These are phyloP conservation scores for Phytophthora hybrid DNA, from an alignment of 352 stramenopile species.

Conservation along the genomic window DNA sequence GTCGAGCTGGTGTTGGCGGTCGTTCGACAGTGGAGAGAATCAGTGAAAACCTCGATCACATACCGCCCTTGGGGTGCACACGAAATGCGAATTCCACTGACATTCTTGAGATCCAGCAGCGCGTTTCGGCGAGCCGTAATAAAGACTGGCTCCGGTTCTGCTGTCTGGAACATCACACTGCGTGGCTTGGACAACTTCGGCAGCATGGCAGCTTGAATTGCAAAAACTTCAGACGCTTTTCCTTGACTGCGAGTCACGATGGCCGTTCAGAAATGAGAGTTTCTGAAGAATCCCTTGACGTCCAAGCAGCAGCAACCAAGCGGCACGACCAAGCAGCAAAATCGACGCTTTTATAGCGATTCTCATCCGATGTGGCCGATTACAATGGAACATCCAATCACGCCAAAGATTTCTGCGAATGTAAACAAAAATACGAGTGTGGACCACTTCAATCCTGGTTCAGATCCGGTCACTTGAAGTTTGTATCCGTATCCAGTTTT, in stretches of 20 bases:
- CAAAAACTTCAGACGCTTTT: neutral
- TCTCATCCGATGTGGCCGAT: neutral
- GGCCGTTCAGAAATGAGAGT: neutral
- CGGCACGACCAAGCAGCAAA: neutral
- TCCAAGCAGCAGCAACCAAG: neutral
- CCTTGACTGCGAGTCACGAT: neutral
- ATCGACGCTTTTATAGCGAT: neutral
- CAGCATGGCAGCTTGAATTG: slow-evolving; percentile 8
- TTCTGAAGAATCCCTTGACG: neutral
- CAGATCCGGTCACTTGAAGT: too few relatives aligned
- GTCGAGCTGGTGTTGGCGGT: slow-evolving; percentile 15
- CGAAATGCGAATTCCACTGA: slow-evolving; percentile 13
- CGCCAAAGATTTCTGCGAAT: too few relatives aligned
- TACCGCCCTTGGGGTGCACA: slow-evolving; percentile 1
- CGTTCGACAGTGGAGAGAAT: slow-evolving; percentile 1
- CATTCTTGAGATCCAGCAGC: slow-evolving; percentile 13
- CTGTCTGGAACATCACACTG: slow-evolving; percentile 18
- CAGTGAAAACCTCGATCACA: slow-evolving; percentile 13
- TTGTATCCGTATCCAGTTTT: too few relatives aligned
- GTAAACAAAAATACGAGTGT: neutral
- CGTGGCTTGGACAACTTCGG: slow-evolving; percentile 16
- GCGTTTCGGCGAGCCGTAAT: slow-evolving; percentile 14
- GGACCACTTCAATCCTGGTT: neutral
- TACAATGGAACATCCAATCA: slow-evolving; percentile 1
- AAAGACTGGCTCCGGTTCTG: slow-evolving; percentile 7